These are phyloP conservation scores for Zygotorulaspora danielsina DNA, from an alignment of 805 yeast species.

Conservation along the genomic window DNA sequence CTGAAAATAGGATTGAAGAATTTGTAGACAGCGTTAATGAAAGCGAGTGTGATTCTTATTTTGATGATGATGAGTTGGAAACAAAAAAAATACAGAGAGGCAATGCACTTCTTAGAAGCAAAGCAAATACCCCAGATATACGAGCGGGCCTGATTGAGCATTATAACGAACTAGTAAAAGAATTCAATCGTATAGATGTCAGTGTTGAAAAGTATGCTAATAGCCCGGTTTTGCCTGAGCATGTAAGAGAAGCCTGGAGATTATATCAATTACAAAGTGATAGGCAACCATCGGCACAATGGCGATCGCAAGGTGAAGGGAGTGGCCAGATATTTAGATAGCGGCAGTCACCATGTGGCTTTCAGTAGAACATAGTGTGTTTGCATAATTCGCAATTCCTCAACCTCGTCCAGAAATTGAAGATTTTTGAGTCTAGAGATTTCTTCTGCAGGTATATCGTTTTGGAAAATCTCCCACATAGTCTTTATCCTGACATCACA, in stretches of 20 bases:
- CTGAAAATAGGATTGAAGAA: conserved; percentile 7
- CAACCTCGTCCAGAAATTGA: conserved; percentile 57
- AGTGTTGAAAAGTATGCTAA: conserved; percentile 37
- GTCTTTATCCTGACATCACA: conserved; percentile 13
- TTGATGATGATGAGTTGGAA: conserved; percentile 32
- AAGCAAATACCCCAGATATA: conserved; percentile 26
- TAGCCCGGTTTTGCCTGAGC: conserved; percentile 75
- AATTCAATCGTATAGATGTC: conserved; percentile 31
- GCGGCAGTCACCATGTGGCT: conserved; percentile 27
- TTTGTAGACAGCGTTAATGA: conserved; percentile 29
- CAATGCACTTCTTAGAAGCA: conserved; percentile 26
- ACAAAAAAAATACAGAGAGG: conserved; percentile 20
- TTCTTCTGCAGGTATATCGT: conserved; percentile 39
- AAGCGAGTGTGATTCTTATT: conserved; percentile 28
- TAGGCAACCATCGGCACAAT: conserved; percentile 55
- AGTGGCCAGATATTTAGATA: conserved; percentile 68
- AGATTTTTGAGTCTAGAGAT: conserved; percentile 40
- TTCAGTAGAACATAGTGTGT: conserved; percentile 48
- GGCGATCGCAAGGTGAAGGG: conserved; percentile 69
- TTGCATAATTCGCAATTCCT: conserved; percentile 49
- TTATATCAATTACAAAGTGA: conserved; percentile 63
- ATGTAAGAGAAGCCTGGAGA: conserved; percentile 86
- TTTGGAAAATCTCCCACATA: conserved; percentile 36
- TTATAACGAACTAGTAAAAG: conserved; percentile 30
- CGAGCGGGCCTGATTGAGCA: conserved; percentile 30